phyloP scores from a whole-genome alignment of 2,329 filamentous ascomycete genomes.

The Byssothecium circinans region DNA sequence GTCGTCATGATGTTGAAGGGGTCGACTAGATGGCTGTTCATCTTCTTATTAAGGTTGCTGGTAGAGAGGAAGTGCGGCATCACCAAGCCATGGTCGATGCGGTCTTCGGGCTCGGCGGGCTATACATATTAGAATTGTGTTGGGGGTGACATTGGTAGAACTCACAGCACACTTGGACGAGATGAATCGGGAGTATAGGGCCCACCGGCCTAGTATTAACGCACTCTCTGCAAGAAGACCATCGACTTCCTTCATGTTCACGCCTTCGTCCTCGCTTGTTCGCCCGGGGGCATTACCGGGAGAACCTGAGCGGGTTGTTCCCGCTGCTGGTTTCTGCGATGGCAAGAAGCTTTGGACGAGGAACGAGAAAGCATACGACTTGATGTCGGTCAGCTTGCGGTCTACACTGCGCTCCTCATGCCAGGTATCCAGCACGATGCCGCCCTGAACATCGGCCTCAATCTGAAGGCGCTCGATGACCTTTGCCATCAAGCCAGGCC shows the following conservation, averaged over 20 bases:
- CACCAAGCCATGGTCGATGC: conserved; percentile 57
- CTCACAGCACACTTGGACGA: conserved; percentile 80
- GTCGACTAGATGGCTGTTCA: conserved; percentile 69
- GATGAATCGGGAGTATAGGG: conserved; percentile 86
- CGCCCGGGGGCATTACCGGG: conserved; percentile 64
- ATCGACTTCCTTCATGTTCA: conserved; percentile 97
- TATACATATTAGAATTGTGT: conserved; percentile 19
- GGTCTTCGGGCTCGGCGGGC: conserved; percentile 52
- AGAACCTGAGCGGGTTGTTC: conserved; percentile 71
- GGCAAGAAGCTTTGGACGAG: conserved; percentile 91
- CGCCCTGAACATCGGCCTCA: conserved; percentile 94
- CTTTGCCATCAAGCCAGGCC: conserved; percentile 85
- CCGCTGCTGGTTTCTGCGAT: conserved; percentile 62
- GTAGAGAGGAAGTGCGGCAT: conserved; percentile 75
- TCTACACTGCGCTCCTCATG: conserved; percentile 84
- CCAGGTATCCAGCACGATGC: conserved; percentile 95
- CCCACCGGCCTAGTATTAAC: conserved; percentile 91
- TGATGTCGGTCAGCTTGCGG: conserved; percentile 88
- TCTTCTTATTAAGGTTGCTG: conserved; percentile 79
- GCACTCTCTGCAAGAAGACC: conserved; percentile 83
- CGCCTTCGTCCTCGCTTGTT: conserved; percentile 81
- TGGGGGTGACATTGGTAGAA: conserved; percentile 22
- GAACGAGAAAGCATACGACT: conserved; percentile 97
- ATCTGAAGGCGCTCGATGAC: conserved; percentile 92
- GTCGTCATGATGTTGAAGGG: conserved; percentile 92